phyloP scores from a whole-genome alignment of 148 eudicot genomes.

The Silene conica region DNA sequence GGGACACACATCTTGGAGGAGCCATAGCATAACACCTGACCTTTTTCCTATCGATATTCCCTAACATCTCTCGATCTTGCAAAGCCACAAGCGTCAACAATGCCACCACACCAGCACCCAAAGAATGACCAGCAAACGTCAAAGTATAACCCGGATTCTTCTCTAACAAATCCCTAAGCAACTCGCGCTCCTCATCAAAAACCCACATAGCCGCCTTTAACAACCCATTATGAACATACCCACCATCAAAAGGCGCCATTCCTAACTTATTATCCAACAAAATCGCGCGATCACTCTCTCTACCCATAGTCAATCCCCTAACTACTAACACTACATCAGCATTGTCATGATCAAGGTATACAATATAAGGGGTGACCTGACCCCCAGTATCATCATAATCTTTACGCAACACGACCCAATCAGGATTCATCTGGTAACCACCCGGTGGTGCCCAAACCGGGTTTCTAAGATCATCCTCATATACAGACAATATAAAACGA shows the following conservation, averaged over 20 bases:
- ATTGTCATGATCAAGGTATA: slow-evolving; percentile 77
- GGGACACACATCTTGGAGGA: slow-evolving; percentile 85
- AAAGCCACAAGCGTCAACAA: slow-evolving; percentile 61
- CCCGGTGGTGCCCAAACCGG: slow-evolving; percentile 93
- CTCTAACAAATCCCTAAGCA: slow-evolving; percentile 58
- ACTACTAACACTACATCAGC: slow-evolving; percentile 65
- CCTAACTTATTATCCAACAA: slow-evolving; percentile 86
- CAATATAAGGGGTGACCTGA: slow-evolving; percentile 66
- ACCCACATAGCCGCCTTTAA: slow-evolving; percentile 81
- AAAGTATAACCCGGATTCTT: slow-evolving; percentile 59
- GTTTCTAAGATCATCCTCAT: slow-evolving; percentile 79
- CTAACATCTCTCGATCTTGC: slow-evolving; percentile 62
- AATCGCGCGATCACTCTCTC: slow-evolving; percentile 72
- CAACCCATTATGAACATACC: slow-evolving; percentile 90
- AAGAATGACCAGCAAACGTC: slow-evolving; percentile 93
- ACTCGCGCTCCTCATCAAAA: slow-evolving; percentile 56
- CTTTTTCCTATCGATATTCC: slow-evolving; percentile 63
- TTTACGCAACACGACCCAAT: slow-evolving; percentile 62
- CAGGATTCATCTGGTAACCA: slow-evolving; percentile 80
- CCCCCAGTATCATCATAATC: slow-evolving; percentile 58
- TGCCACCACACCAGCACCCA: slow-evolving; percentile 88
- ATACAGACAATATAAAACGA: slow-evolving; percentile 59
- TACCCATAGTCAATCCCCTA: slow-evolving; percentile 81
- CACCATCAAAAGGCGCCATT: slow-evolving; percentile 71
- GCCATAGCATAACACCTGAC: slow-evolving; percentile 91